Base-by-base conservation (phyloP, 2,329 filamentous ascomycete genomes). In the Penicillium sp. region DNA sequence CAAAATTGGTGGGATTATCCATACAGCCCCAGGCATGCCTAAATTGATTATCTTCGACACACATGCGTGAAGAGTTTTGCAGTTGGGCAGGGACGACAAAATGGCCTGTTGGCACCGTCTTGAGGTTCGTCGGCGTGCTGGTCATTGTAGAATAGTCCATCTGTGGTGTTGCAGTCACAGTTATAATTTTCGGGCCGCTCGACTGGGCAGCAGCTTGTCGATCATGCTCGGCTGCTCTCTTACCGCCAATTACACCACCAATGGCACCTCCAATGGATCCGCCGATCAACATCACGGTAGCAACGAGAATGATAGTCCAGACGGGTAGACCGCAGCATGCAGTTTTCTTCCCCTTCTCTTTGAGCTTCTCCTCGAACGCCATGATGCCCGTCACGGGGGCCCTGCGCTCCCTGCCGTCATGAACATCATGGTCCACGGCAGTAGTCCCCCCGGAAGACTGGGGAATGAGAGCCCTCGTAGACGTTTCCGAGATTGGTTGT, bases 261-360 rank as follows among this genome's bases (percentile, higher is more conserved):
- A 85, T 80, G 6, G 82, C 79, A 55, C 81, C 82, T 53, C 83
- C 83, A 44, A 85, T 75, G 31, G 82, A 75, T 35, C 78, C 77
- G 43, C 80, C 80, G 14, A 85, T 69, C 14, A 83, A 63, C 55
- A 85, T 69, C 2, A 82, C 66, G 9, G 81, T 71, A 3, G 75
- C 71, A 9, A 82, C 66, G 6, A 83, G 67, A 27, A 80, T 73
- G n/a, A 85, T 65, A 2, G 78, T 76, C 73, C 82, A 83, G 50
- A 85, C 68, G 0, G 83, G 82, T 10, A 85, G 60, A 36, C 83
- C 82, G 66, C 79, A 84, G 61, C 79, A 81, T 36, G 75, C 74
- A 47, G 70, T 74, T 58, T 73, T 75, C 58, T 74, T 74, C 50
- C 77, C 72, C 70, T 79, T 77, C 66, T 76, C 67, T 69, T 77